A percentile compares a stretch with the other conserved stretches of the same genome.
Conservation (phyloP, 2,329 filamentous ascomycete genomes). For the Macroventuria anomochaeta region DNA sequence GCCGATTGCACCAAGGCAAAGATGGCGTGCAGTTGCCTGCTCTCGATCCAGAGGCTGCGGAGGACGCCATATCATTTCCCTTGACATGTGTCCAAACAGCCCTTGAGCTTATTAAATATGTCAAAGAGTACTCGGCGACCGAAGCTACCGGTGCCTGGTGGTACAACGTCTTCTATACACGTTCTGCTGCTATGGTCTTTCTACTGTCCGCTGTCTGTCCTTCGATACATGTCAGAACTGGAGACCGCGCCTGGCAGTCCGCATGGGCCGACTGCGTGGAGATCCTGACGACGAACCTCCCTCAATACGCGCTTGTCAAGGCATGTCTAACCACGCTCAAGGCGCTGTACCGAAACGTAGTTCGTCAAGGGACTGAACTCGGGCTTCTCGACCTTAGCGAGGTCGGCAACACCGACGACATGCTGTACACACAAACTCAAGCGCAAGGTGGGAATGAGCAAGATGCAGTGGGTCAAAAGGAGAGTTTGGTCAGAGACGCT, state of each 20-base stretch:
- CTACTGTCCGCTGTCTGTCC: constrained; percentile 7
- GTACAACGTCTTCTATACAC: constrained; percentile 21
- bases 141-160: constrained; percentile 17
- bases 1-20: background rate
- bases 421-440: too few relatives aligned
- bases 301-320: constrained; percentile 10
- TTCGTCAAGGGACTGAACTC: background rate
- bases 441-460: too few relatives aligned
- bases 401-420: too few relatives aligned
- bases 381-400: too few relatives aligned
- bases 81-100: background rate
- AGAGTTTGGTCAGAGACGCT: background rate
- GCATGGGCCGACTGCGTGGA: constrained; percentile 2
- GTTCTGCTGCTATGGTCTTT: constrained; percentile 14
- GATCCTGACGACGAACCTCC: constrained; percentile 5
- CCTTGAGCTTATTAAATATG: background rate
- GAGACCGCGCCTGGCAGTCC: constrained; percentile 5
- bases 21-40: background rate
- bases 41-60: background rate
- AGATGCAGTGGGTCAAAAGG: too few relatives aligned
- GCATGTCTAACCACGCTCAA: constrained; percentile 8
- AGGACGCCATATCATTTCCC: background rate
- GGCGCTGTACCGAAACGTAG: constrained; percentile 4
- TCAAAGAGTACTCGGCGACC: constrained; percentile 5
- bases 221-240: too few relatives aligned